These are phyloP conservation scores for Tuber indicum DNA, from an alignment of 495 filamentous ascomycete species.

Conservation along the genomic window DNA sequence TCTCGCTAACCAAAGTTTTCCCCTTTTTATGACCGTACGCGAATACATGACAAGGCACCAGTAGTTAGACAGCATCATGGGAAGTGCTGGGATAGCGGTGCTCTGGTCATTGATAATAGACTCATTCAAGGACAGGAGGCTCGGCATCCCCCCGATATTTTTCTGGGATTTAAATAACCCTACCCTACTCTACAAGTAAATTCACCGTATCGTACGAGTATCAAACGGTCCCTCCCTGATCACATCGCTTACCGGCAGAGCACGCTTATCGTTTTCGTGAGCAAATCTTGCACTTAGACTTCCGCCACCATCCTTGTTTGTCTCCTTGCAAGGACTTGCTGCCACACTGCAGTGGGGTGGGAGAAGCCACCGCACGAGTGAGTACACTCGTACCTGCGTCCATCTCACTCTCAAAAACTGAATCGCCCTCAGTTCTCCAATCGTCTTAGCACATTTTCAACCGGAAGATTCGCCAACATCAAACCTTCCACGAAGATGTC, in stretches of 20 bases:
- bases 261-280: neutral
- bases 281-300: neutral
- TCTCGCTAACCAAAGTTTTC: too few species aligned
- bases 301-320: neutral
- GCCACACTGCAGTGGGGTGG: neutral
- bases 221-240: neutral
- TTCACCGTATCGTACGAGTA: too few species aligned
- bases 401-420: neutral
- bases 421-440: neutral
- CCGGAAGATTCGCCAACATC: conserved; percentile 4
- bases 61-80: neutral
- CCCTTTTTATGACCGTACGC: too few species aligned
- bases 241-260: neutral
- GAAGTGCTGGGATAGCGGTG: too few species aligned
- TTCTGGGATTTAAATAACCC: too few species aligned
- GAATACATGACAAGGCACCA: too few species aligned
- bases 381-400: too few species aligned
- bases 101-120: neutral
- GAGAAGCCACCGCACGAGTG: neutral
- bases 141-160: too few species aligned
- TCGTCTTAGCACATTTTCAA: conserved; percentile 3
- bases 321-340: neutral
- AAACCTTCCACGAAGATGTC: conserved; percentile 13
- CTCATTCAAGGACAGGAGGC: too few species aligned
- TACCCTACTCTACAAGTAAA: neutral